Conservation (phyloP, 2,329 filamentous ascomycete genomes). For the Cryphonectria radicalis region DNA sequence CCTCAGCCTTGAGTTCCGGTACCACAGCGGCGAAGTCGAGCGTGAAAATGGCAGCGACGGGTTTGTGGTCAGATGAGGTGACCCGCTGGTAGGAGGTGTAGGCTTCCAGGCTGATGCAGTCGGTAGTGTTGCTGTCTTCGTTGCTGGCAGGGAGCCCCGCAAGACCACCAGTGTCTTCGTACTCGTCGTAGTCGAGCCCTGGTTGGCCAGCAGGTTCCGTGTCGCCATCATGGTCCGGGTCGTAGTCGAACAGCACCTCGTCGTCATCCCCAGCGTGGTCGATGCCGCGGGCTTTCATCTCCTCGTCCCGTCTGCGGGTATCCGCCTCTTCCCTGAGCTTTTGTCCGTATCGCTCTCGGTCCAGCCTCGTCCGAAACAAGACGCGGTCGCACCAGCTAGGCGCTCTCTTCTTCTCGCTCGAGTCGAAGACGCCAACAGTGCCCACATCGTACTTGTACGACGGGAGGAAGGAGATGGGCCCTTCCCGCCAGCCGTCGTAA, state of each 20-base stretch:
- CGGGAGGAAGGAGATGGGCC: slow-evolving; percentile 83
- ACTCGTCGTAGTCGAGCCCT: slow-evolving; percentile 64
- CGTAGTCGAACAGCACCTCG: slow-evolving; percentile 85
- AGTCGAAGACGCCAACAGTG: slow-evolving; percentile 90
- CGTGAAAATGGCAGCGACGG: slow-evolving; percentile 80
- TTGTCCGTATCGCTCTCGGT: slow-evolving; percentile 68
- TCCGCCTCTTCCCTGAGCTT: slow-evolving; percentile 67
- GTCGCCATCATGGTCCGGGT: slow-evolving; percentile 75
- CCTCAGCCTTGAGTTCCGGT: slow-evolving; percentile 78
- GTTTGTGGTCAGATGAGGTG: slow-evolving; percentile 94
- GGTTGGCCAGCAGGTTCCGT: slow-evolving; percentile 44
- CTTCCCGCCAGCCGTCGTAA: slow-evolving; percentile 91
- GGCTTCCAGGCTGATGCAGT: slow-evolving; percentile 61
- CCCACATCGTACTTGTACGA: slow-evolving; percentile 98
- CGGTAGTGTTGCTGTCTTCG: slow-evolving; percentile 61
- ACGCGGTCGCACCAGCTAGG: slow-evolving; percentile 98
- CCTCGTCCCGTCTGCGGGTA: slow-evolving; percentile 74
- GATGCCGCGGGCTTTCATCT: slow-evolving; percentile 81
- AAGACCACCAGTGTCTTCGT: slow-evolving; percentile 52
- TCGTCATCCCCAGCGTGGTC: slow-evolving; percentile 77
- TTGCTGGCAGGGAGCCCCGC: slow-evolving; percentile 56
- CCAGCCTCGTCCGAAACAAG: slow-evolving; percentile 76
- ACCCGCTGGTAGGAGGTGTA: slow-evolving; percentile 91
- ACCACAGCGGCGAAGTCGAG: slow-evolving; percentile 87
- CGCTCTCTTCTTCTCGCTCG: slow-evolving; percentile 88